These are phyloP conservation scores for Bipolaris cookei DNA, from an alignment of 2,329 filamentous ascomycete genomes.

Conservation along the genomic window DNA sequence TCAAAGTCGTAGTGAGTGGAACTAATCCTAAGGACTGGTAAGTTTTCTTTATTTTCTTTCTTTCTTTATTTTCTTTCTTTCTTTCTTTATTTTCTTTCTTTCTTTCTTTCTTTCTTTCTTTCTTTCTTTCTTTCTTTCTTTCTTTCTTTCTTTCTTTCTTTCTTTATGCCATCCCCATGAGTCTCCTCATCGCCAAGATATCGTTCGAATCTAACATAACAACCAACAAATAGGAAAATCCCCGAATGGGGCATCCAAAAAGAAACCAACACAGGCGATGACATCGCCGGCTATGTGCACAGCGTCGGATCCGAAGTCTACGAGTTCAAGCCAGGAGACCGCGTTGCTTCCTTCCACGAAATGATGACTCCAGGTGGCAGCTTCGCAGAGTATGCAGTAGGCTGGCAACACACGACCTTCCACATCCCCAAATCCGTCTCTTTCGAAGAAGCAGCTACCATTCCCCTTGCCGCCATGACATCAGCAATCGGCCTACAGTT, in stretches of 20 bases:
- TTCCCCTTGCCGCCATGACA: slow-evolving; percentile 56
- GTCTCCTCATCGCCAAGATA: too few species aligned
- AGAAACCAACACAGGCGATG: slow-evolving; percentile 58
- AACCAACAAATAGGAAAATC: slow-evolving; percentile 34
- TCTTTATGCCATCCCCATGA: not conserved
- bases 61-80: not conserved
- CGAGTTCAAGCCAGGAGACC: slow-evolving; percentile 65
- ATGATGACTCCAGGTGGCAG: slow-evolving; percentile 60
- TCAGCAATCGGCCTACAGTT: slow-evolving; percentile 54
- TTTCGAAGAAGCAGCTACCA: slow-evolving; percentile 59
- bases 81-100: too few species aligned
- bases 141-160: not conserved
- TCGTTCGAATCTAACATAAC: too few species aligned
- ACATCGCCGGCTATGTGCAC: slow-evolving; percentile 63
- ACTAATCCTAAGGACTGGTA: slow-evolving; percentile 59
- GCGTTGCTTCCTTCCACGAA: slow-evolving; percentile 63
- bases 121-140: too few species aligned
- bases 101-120: not conserved
- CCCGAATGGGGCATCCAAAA: slow-evolving; percentile 24
- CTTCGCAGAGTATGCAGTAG: slow-evolving; percentile 68
- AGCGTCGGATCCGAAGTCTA: slow-evolving; percentile 61
- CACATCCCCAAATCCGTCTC: slow-evolving; percentile 57
- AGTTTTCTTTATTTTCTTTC: slow-evolving; percentile 11
- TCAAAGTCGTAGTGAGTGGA: slow-evolving; percentile 49
- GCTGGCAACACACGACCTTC: slow-evolving; percentile 63